These are phyloP conservation scores for Pythium phragmiticola DNA, from an alignment of 352 stramenopile species.

Conservation along the genomic window DNA sequence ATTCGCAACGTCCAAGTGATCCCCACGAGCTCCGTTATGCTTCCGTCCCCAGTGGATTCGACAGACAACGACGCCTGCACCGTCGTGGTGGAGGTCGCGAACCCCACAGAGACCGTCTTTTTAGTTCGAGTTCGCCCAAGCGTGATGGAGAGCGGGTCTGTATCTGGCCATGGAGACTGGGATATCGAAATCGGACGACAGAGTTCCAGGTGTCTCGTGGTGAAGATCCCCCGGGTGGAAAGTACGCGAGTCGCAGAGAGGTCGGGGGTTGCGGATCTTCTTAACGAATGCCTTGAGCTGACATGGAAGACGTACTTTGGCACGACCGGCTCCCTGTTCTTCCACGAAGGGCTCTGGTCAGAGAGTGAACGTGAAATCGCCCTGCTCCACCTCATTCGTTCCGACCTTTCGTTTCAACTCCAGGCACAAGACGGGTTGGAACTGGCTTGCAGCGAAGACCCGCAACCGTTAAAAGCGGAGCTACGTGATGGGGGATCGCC, in stretches of 20 bases:
- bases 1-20: slow-evolving; percentile 41
- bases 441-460: not conserved
- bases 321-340: slow-evolving; percentile 17
- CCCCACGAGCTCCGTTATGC: slow-evolving; percentile 14
- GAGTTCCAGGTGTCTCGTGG: slow-evolving; percentile 18
- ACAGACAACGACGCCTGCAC: slow-evolving; percentile 48
- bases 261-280: slow-evolving; percentile 4
- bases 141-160: not conserved
- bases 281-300: slow-evolving; percentile 17
- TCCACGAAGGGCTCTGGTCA: slow-evolving; percentile 24
- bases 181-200: slow-evolving; percentile 31
- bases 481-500: not conserved
- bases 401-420: slow-evolving; percentile 9
- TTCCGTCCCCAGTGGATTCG: not conserved
- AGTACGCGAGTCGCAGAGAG: not conserved
- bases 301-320: slow-evolving; percentile 32
- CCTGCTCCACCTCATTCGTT: slow-evolving; percentile 6
- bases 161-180: slow-evolving; percentile 4
- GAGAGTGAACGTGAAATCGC: not conserved
- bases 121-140: slow-evolving; percentile 35
- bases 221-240: slow-evolving; percentile 19
- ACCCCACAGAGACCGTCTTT: slow-evolving; percentile 74
- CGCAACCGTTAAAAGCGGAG: not conserved
- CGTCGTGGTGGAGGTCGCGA: slow-evolving; percentile 54
- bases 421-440: slow-evolving; percentile 1